Conservation (phyloP, 1,284 basidiomycete genomes). For the Puccinia polysora region DNA sequence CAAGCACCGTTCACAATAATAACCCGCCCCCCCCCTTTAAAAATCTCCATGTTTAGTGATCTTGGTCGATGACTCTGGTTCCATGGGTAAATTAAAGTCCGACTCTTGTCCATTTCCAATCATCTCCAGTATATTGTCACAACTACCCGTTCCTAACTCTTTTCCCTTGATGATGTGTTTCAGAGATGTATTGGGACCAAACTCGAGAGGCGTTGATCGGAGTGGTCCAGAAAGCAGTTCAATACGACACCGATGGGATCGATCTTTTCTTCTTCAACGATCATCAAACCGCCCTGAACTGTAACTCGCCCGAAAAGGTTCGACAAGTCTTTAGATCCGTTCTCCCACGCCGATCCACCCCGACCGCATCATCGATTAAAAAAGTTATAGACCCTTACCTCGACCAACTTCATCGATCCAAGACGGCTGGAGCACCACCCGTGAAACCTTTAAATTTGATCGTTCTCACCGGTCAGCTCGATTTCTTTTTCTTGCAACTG, state of each 20-base stretch:
- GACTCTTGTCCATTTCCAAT: too few species aligned
- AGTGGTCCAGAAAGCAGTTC: constrained; percentile 45
- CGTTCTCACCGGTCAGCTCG: constrained; percentile 45
- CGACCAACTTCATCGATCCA: constrained; percentile 40
- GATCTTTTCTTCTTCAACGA: constrained; percentile 47
- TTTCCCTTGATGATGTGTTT: constrained; percentile 7
- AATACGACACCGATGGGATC: constrained; percentile 47
- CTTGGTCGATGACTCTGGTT: constrained; percentile 46
- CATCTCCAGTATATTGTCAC: not conserved
- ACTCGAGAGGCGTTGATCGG: constrained; percentile 45
- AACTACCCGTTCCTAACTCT: not conserved
- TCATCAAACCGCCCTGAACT: constrained; percentile 31
- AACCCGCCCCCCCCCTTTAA: too few species aligned
- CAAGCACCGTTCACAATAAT: too few species aligned
- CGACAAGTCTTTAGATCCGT: constrained; percentile 45
- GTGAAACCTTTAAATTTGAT: constrained; percentile 47
- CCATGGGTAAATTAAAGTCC: constrained; percentile 44
- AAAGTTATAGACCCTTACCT: constrained; percentile 46
- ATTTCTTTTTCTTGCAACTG: too few species aligned
- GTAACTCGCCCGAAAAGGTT: constrained; percentile 43
- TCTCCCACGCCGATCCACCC: constrained; percentile 46
- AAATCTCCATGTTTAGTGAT: constrained; percentile 39
- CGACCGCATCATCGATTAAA: constrained; percentile 45
- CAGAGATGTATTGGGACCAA: constrained; percentile 49
- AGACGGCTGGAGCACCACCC: constrained; percentile 31